These are phyloP conservation scores for Pichia kudriavzevii DNA, from an alignment of 1,139 yeast genomes.

Conservation along the genomic window DNA sequence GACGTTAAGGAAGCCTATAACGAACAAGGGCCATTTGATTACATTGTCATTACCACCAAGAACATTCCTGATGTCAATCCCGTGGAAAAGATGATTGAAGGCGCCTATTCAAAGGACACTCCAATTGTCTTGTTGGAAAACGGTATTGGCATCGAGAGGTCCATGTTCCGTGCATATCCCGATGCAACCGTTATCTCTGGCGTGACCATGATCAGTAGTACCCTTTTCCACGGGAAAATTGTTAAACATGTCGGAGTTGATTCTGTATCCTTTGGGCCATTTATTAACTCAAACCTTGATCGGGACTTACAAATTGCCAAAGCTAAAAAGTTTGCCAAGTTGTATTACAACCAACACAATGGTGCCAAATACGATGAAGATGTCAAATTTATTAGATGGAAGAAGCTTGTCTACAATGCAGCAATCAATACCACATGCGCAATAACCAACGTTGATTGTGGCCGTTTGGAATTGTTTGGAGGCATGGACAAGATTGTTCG, in stretches of 20 bases:
- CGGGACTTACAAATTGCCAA: conserved; percentile 28
- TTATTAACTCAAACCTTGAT: conserved; percentile 31
- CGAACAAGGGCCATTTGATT: conserved; percentile 51
- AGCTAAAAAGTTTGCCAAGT: conserved; percentile 36
- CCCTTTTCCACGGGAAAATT: conserved; percentile 45
- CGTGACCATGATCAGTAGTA: conserved; percentile 61
- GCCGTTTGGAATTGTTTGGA: conserved; percentile 48
- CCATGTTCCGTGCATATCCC: conserved; percentile 53
- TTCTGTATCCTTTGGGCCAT: conserved; percentile 47
- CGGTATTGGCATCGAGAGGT: conserved; percentile 66
- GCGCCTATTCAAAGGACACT: conserved; percentile 45
- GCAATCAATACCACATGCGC: conserved; percentile 58
- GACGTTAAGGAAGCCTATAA: conserved; percentile 25
- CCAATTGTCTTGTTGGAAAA: conserved; percentile 62
- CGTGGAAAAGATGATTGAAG: conserved; percentile 51
- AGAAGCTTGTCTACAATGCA: conserved; percentile 63
- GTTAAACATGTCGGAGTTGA: conserved; percentile 49
- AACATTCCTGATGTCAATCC: conserved; percentile 61
- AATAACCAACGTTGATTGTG: conserved; percentile 51
- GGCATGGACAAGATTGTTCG: conserved; percentile 42
- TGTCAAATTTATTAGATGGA: conserved; percentile 58
- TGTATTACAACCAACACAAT: conserved; percentile 44
- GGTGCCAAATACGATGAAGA: conserved; percentile 38
- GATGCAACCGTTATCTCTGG: conserved; percentile 55
- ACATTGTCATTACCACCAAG: conserved; percentile 60